Conservation (phyloP, 169 alveolate genomes). For the Hepatocystis sp. region DNA sequence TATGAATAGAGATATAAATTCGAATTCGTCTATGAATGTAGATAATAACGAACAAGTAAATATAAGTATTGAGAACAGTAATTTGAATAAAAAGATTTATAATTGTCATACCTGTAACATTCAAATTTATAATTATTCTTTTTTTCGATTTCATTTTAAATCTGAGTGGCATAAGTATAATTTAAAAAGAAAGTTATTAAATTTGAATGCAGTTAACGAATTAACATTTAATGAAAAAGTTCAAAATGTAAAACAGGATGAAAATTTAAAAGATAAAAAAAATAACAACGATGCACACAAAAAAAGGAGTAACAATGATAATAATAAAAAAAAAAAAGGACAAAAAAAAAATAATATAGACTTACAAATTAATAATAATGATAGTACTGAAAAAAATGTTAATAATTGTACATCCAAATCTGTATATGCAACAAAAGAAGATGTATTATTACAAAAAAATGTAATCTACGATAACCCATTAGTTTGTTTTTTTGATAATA, state of each 20-base stretch:
- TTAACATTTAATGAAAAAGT: slow-evolving; percentile 75
- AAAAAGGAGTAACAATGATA: slow-evolving; percentile 7
- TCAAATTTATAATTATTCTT: slow-evolving; percentile 64
- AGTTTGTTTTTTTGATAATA: slow-evolving; percentile 79
- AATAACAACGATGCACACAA: slow-evolving; percentile 2
- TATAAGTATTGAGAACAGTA: slow-evolving; percentile 51
- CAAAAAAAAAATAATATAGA: slow-evolving; percentile 10
- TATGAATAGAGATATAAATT: slow-evolving; percentile 24
- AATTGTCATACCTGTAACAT: slow-evolving; percentile 71
- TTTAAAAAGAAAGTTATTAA: slow-evolving; percentile 85
- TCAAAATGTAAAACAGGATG: slow-evolving; percentile 26
- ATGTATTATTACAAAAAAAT: slow-evolving; percentile 28
- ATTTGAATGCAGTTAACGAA: slow-evolving; percentile 76
- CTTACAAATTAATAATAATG: not conserved
- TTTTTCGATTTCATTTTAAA: slow-evolving; percentile 84
- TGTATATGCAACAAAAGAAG: slow-evolving; percentile 63
- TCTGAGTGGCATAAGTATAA: slow-evolving; percentile 91
- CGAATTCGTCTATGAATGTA: slow-evolving; percentile 25
- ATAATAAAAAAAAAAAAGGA: slow-evolving; percentile 39
- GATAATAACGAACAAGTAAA: slow-evolving; percentile 54
- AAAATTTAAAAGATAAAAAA: slow-evolving; percentile 5
- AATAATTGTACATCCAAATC: no score
- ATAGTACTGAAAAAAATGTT: not conserved
- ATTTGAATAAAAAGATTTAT: slow-evolving; percentile 36
- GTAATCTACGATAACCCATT: slow-evolving; percentile 65